Percentiles rank a stretch among this genome's conserved stretches.
phyloP scores from a whole-genome alignment of 1,284 basidiomycete species.

The Farysia itapuensis region DNA sequence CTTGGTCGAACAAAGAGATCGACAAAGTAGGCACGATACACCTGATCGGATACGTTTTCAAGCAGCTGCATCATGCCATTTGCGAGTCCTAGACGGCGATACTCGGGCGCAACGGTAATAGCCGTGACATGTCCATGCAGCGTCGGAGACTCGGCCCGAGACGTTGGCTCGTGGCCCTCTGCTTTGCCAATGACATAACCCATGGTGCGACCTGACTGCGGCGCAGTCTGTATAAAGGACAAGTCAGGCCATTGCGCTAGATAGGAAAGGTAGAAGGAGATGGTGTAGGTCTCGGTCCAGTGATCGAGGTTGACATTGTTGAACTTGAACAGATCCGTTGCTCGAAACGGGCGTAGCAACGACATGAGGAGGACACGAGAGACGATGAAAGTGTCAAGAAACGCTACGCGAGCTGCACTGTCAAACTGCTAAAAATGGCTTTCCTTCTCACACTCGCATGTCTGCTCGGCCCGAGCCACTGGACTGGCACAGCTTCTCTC shows the following conservation, averaged over 20 bases:
- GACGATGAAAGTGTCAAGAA: too few species aligned
- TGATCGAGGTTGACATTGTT: conserved; percentile 90
- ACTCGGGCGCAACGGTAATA: conserved; percentile 85
- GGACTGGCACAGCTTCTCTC: too few species aligned
- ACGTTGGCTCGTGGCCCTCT: conserved; percentile 41
- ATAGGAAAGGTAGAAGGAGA: conserved; percentile 82
- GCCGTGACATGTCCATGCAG: conserved; percentile 74
- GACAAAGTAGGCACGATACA: conserved; percentile 73
- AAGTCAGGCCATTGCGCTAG: conserved; percentile 86
- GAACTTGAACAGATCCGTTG: conserved; percentile 84
- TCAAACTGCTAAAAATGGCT: too few species aligned
- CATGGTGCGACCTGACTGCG: conserved; percentile 56
- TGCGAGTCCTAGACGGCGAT: conserved; percentile 78
- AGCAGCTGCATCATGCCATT: conserved; percentile 78
- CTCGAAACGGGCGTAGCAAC: conserved; percentile 76
- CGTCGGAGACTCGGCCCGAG: conserved; percentile 13
- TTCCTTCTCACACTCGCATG: too few species aligned
- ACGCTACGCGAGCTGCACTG: too few species aligned
- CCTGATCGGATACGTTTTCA: conserved; percentile 73
- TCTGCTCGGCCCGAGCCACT: too few species aligned
- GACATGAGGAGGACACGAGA: too few species aligned
- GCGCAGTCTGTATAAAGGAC: conserved; percentile 76
- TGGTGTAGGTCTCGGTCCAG: conserved; percentile 90
- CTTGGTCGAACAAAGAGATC: conserved; percentile 86
- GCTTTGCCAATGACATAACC: conserved; percentile 53